Percentiles rank a stretch among this genome's conserved stretches.
These are phyloP conservation scores for Paracoccidioides lutzii DNA, from an alignment of 2,329 filamentous ascomycete species.

Conservation along the genomic window DNA sequence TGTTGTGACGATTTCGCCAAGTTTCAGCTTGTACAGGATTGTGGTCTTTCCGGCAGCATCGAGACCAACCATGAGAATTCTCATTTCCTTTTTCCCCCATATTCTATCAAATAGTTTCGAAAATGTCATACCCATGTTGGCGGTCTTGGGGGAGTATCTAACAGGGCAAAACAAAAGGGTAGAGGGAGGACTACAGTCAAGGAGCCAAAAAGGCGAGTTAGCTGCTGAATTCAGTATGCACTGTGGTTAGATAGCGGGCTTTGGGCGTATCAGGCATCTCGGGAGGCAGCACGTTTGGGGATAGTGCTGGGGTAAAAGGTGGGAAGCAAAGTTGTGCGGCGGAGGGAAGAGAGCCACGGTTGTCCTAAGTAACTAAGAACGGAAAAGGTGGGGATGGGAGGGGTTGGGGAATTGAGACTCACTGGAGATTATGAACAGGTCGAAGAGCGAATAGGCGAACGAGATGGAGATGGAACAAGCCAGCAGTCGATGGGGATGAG, in stretches of 20 bases:
- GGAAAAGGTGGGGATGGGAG: not conserved
- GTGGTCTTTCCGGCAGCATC: slow-evolving; percentile 99
- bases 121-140: slow-evolving; percentile 92
- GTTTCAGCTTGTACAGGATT: slow-evolving; percentile 99
- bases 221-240: not conserved
- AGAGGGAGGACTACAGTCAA: not conserved
- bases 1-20: slow-evolving; percentile 89
- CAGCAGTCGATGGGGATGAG: not conserved
- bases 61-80: slow-evolving; percentile 99
- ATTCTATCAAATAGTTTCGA: slow-evolving; percentile 93
- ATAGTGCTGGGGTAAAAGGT: slow-evolving; percentile 2
- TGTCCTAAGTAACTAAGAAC: not conserved
- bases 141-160: slow-evolving; percentile 16
- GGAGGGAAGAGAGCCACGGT: not conserved
- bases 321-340: slow-evolving; percentile 3
- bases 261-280: not conserved
- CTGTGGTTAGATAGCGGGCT: not conserved
- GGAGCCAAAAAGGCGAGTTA: not conserved
- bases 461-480: slow-evolving; percentile 4
- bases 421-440: slow-evolving; percentile 1
- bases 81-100: slow-evolving; percentile 99
- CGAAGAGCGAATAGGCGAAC: slow-evolving; percentile 1
- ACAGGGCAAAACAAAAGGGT: not conserved
- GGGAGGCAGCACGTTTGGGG: not conserved
- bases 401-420: slow-evolving; percentile 6